These are phyloP conservation scores for Phlebopus sp. DNA, from an alignment of 1,284 basidiomycete genomes.

Conservation along the genomic window DNA sequence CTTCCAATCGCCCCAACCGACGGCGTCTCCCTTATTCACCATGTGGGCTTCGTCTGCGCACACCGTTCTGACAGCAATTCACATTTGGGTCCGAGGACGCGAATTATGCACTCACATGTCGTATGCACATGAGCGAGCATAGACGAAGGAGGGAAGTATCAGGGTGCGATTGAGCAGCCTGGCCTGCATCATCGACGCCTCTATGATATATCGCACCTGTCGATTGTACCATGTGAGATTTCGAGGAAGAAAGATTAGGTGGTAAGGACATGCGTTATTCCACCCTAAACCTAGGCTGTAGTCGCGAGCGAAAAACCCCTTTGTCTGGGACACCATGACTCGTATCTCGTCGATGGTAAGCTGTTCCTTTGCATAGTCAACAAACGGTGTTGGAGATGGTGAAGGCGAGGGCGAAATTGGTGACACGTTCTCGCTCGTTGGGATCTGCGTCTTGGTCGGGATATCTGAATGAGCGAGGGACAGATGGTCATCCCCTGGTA, in stretches of 20 bases:
- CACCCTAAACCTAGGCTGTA: constrained; percentile 39
- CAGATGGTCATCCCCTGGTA: not conserved
- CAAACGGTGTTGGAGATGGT: not conserved
- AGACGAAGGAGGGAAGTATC: constrained; percentile 39
- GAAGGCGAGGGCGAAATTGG: not conserved
- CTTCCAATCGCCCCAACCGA: constrained; percentile 34
- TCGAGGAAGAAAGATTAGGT: not conserved
- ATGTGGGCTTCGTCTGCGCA: constrained; percentile 35
- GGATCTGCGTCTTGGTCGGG: constrained; percentile 1
- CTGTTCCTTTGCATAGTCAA: constrained; percentile 11
- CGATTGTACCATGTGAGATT: not conserved
- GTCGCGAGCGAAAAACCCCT: constrained; percentile 36
- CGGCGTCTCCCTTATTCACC: constrained; percentile 37
- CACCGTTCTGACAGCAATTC: constrained; percentile 16
- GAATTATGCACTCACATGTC: constrained; percentile 21
- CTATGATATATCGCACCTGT: constrained; percentile 40
- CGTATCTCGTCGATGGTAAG: constrained; percentile 20
- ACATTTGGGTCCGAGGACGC: not conserved
- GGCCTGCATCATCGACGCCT: constrained; percentile 37
- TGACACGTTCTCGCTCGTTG: not conserved
- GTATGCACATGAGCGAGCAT: constrained; percentile 40
- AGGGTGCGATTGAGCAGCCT: constrained; percentile 37
- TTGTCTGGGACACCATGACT: constrained; percentile 29
- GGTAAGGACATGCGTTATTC: constrained; percentile 33
- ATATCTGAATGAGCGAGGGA: not conserved